Base-by-base conservation (phyloP, 352 stramenopile species). In the Pythium plurisporium region DNA sequence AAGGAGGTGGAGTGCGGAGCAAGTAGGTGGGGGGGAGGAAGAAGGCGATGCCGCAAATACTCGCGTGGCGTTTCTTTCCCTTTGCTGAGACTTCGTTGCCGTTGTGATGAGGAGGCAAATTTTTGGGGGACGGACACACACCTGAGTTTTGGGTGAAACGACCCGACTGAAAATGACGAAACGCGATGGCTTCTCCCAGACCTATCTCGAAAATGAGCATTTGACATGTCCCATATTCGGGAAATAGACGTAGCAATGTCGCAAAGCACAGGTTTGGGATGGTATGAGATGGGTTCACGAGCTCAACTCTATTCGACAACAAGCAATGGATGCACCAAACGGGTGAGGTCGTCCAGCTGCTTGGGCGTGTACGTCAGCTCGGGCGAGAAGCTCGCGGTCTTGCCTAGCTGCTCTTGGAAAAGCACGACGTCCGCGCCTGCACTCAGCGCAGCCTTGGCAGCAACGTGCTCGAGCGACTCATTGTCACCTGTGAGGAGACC, bases 391-490 rank as follows among this genome's bases (percentile, higher is more conserved):
- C 62, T 72, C 12, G 29, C 48, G 17, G 42, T 40, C 15, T 64
- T 64, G 17, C 68, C 64, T 0, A 87, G 70, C 50, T 90, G 77
- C 43, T 91, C 76, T 50, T 88, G 68, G 19, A 87, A 63, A 19
- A 91, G 61, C 27, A 75, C 67, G 4, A 89, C 66, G 65, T 91
- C 76, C 10, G 77, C 75, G 8, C 77, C 79, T 19, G 72, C 67
- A 54, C 72, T 87, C 15, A 82, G 65, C 23, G 67, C 61, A 10
- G 78, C 78, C 42, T 76, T 70, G 20, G 85, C 64, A 3, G 74
- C 77, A 27, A 87, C 62, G 40, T 86, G 69, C 68, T 89, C 74
- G 1, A 82, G 52, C 9, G 62, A 49, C 57, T 74, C 31, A 42
- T 53, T 0, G 55, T 70, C 4, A 48, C 37, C 31, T 8, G 19